A percentile compares a stretch with the other conserved stretches of the same genome.
These are phyloP conservation scores for Daldinia bambusicola DNA, from an alignment of 495 filamentous ascomycete genomes.

Conservation along the genomic window DNA sequence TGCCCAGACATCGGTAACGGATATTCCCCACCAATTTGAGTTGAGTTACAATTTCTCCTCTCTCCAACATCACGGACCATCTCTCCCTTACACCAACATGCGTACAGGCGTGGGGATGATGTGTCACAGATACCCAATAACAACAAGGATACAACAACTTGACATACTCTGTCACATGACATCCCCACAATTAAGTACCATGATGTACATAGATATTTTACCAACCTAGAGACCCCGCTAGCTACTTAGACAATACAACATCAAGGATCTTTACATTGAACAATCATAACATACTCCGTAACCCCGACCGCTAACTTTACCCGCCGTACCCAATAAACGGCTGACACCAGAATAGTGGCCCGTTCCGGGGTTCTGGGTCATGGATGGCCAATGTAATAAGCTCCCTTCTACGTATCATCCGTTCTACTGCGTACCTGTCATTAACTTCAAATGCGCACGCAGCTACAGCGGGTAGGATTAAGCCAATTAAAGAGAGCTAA, in stretches of 20 bases:
- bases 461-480: conserved; percentile 1
- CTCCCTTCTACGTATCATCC: background rate
- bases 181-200: no score
- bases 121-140: background rate
- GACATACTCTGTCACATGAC: no score
- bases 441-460: background rate
- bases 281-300: background rate
- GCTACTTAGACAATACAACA: no score
- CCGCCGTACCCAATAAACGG: background rate
- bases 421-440: background rate
- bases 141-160: background rate
- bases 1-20: background rate
- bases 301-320: background rate
- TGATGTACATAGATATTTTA: no score
- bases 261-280: no score
- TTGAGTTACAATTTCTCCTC: conserved; percentile 1
- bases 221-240: no score
- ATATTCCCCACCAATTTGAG: conserved; percentile 2
- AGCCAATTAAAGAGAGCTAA: background rate
- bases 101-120: background rate
- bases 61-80: background rate
- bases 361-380: conserved; percentile 24
- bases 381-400: background rate
- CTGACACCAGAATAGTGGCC: conserved; percentile 8
- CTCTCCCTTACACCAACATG: background rate